These are phyloP conservation scores for Sporothrix variecibatus DNA, from an alignment of 2,329 filamentous ascomycete genomes.

Conservation along the genomic window DNA sequence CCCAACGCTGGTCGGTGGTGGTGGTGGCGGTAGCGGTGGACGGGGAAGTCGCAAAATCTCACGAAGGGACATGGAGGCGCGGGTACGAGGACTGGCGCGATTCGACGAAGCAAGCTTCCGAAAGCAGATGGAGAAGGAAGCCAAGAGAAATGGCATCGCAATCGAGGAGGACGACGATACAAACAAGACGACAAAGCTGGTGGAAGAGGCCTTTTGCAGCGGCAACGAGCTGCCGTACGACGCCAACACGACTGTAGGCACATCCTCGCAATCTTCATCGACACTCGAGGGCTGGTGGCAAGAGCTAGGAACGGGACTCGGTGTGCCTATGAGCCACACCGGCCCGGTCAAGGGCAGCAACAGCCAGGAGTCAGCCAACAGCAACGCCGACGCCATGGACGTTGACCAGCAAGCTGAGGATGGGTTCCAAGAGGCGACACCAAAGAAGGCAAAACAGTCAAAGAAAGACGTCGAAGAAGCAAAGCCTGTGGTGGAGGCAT, in stretches of 20 bases:
- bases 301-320: slow-evolving; percentile 41
- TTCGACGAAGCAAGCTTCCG: slow-evolving; percentile 49
- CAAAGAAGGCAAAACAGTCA: neutral
- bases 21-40: slow-evolving; percentile 29
- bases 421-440: slow-evolving; percentile 12
- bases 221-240: slow-evolving; percentile 38
- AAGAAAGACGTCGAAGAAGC: slow-evolving; percentile 15
- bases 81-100: slow-evolving; percentile 54
- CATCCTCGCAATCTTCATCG: slow-evolving; percentile 31
- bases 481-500: neutral
- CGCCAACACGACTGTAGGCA: neutral
- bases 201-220: slow-evolving; percentile 44
- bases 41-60: slow-evolving; percentile 49
- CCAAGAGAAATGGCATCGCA: neutral
- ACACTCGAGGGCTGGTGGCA: slow-evolving; percentile 54
- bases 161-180: neutral
- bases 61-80: slow-evolving; percentile 48
- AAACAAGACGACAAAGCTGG: slow-evolving; percentile 38
- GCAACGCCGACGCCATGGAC: neutral
- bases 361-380: neutral
- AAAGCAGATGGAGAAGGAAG: slow-evolving; percentile 27
- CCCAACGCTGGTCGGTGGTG: slow-evolving; percentile 42
- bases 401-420: slow-evolving; percentile 1
- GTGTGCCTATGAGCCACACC: slow-evolving; percentile 32
- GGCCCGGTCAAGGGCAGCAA: neutral